Percentiles rank a stretch among this genome's conserved stretches.
These are phyloP conservation scores for Thelonectria discophora DNA, from an alignment of 2,329 filamentous ascomycete species.

Conservation along the genomic window DNA sequence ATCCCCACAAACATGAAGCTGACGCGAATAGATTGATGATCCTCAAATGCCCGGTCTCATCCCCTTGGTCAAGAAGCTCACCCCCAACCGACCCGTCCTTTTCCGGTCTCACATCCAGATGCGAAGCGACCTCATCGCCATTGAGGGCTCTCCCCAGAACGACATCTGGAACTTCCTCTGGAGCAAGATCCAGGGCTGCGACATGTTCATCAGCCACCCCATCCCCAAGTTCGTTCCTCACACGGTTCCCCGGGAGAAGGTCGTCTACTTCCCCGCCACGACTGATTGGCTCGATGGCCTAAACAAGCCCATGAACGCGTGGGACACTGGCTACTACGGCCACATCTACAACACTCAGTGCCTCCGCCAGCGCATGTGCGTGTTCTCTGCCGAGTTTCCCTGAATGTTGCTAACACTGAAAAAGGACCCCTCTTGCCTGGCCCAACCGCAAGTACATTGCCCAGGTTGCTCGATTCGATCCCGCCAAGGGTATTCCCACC, in stretches of 20 bases:
- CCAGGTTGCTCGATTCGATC: conserved; percentile 84
- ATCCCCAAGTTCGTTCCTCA: conserved; percentile 78
- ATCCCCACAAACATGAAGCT: not conserved
- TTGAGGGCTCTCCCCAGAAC: conserved; percentile 70
- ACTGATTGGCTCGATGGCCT: conserved; percentile 87
- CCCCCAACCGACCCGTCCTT: conserved; percentile 78
- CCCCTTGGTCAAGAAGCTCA: conserved; percentile 74
- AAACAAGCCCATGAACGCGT: conserved; percentile 77
- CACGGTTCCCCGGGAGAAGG: conserved; percentile 70
- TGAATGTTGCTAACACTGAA: conserved; percentile 9
- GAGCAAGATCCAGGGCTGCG: conserved; percentile 73
- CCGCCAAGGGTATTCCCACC: conserved; percentile 82
- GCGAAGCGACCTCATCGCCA: conserved; percentile 74
- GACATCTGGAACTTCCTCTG: conserved; percentile 82
- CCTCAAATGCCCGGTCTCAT: conserved; percentile 86
- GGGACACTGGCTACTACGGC: conserved; percentile 77
- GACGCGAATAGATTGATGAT: conserved; percentile 70
- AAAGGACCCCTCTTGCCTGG: conserved; percentile 61
- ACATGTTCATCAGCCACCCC: conserved; percentile 85
- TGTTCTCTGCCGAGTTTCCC: not conserved
- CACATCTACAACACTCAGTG: conserved; percentile 75
- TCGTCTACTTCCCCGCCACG: conserved; percentile 80
- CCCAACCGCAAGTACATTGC: conserved; percentile 75
- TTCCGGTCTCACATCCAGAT: conserved; percentile 88
- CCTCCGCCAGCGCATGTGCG: conserved; percentile 63